phyloP scores from a whole-genome alignment of 495 filamentous ascomycete genomes.

The Letharia lupina region DNA sequence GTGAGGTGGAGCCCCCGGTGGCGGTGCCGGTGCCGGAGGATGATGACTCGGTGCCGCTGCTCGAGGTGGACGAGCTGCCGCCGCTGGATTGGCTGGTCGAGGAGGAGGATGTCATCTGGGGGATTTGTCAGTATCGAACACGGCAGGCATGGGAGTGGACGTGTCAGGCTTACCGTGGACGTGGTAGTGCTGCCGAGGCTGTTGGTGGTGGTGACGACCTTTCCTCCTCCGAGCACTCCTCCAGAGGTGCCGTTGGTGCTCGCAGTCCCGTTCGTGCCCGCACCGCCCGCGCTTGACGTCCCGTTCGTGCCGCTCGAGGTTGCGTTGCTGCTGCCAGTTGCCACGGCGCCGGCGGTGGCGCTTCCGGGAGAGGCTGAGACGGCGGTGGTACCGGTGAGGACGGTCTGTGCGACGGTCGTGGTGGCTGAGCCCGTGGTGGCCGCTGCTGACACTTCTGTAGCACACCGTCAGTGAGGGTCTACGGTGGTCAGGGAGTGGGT shows the following conservation, averaged over 20 bases:
- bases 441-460: slow-evolving; percentile 14
- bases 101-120: background rate
- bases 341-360: slow-evolving; percentile 15
- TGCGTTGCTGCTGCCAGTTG: background rate
- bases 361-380: slow-evolving; percentile 21
- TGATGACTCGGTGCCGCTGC: background rate
- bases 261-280: background rate
- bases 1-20: slow-evolving; percentile 19
- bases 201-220: background rate
- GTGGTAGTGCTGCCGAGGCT: background rate
- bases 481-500: slow-evolving; percentile 24
- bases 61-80: background rate
- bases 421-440: slow-evolving; percentile 23
- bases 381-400: slow-evolving; percentile 30
- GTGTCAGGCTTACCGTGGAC: background rate
- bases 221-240: background rate
- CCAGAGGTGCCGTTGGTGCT: slow-evolving; percentile 3
- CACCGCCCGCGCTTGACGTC: background rate
- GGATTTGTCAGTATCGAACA: background rate
- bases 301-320: background rate
- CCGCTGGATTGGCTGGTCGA: background rate
- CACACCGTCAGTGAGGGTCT: slow-evolving; percentile 27
- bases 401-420: slow-evolving; percentile 26
- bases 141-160: background rate
- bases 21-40: slow-evolving; percentile 22